A percentile compares a stretch with the other conserved stretches of the same genome.
Evolutionary conservation across 1,284 basidiomycete species (phyloP).

Genomic region (Malassezia sp.): DNA sequence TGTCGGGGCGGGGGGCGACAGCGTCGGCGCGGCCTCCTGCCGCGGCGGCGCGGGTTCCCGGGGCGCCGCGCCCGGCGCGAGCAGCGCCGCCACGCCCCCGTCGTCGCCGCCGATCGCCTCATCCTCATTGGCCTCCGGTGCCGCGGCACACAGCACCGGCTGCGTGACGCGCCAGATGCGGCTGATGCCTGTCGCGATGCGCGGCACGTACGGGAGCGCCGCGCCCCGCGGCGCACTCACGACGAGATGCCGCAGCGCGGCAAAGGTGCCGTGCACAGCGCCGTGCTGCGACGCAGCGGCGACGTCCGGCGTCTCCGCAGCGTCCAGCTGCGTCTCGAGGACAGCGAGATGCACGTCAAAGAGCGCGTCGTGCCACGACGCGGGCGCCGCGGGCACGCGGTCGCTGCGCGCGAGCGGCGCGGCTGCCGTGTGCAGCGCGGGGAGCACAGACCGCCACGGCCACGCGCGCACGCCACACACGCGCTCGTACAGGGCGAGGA

Average conservation of each 20-base stretch:
- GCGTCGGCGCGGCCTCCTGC: conserved; percentile 25
- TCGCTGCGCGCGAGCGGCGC: no score
- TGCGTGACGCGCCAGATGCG: conserved; percentile 40
- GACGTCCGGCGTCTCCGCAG: conserved; percentile 25
- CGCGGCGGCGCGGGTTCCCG: conserved; percentile 22
- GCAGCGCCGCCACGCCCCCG: neutral
- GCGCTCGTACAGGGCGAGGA: conserved; percentile 28
- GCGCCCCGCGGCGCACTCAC: conserved; percentile 2
- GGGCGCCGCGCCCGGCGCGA: conserved; percentile 4
- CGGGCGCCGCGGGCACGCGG: no score
- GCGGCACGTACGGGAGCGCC: neutral
- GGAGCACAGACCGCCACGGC: no score
- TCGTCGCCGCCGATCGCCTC: neutral
- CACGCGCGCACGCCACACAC: no score
- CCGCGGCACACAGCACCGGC: conserved; percentile 41
- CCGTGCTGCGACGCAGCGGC: conserved; percentile 31
- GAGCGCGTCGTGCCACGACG: neutral
- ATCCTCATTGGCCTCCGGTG: conserved; percentile 31
- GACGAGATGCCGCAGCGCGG: conserved; percentile 43
- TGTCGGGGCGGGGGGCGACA: conserved; percentile 8
- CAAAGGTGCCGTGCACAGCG: conserved; percentile 45
- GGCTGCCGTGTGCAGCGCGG: no score
- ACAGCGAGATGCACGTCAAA: conserved; percentile 17
- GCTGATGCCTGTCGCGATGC: conserved; percentile 18
- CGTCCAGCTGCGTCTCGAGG: conserved; percentile 29